Percentiles rank a stretch among this genome's conserved stretches.
phyloP scores from a whole-genome alignment of 108 stramenopile species.

The Seminavis robusta region DNA sequence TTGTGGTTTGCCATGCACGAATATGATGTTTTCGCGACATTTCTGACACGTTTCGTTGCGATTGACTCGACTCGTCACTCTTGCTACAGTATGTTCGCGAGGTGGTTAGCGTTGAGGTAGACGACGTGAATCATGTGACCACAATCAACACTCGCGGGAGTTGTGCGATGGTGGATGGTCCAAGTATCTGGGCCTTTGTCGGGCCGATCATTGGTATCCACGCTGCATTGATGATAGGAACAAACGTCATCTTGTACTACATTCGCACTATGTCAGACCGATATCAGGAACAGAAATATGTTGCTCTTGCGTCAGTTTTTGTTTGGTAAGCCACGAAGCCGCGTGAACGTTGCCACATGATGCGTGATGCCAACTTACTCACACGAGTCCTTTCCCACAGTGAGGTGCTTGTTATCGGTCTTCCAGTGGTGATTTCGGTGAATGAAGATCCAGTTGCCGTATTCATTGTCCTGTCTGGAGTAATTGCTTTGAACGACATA shows the following conservation, averaged over 20 bases:
- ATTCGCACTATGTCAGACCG: conserved; percentile 34
- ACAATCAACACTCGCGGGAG: conserved; percentile 31
- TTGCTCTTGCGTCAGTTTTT: conserved; percentile 35
- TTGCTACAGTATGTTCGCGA: no score
- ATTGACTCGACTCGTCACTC: no score
- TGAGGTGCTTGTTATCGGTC: conserved; percentile 40
- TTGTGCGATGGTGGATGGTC: conserved; percentile 10
- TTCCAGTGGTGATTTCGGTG: conserved; percentile 40
- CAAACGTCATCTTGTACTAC: conserved; percentile 31
- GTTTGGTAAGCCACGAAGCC: no score
- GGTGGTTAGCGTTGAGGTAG: no score
- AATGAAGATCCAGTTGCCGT: conserved; percentile 25
- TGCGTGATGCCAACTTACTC: no score
- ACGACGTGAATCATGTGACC: conserved; percentile 21
- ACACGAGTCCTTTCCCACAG: no score
- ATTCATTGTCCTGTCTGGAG: conserved; percentile 24
- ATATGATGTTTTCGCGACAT: no score
- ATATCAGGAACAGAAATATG: conserved; percentile 48
- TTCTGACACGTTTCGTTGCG: no score
- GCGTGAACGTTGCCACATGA: no score
- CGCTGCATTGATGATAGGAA: conserved; percentile 21
- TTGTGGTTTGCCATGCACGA: no score
- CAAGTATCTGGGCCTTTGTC: conserved; percentile 15
- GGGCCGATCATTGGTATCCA: conserved; percentile 35
- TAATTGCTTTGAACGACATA: conserved; percentile 33